Evolutionary conservation across 208 protist species (phyloP), one percentile per base, ranked within the genome.

Genomic region (Tritrichomonas musculus): DNA sequence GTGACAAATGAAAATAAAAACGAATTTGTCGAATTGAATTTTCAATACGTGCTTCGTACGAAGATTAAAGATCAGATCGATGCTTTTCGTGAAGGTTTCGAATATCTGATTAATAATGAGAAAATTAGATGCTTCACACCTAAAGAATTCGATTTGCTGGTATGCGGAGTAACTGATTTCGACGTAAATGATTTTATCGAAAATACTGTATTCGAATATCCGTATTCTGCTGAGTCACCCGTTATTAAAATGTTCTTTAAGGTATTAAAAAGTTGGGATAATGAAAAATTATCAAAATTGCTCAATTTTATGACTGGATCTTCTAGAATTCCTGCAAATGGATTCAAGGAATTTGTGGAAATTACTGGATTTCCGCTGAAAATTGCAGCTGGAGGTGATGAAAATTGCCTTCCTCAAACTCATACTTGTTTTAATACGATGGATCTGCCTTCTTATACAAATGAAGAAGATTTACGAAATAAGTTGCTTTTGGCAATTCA

Each of bases 231-330:
- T 39, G 88, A 96, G 82, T 96, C 44, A 5, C 50, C 4, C 13
- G 4, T 97, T 93, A 97, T 99, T 30, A 96, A 97, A 20, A 99
- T 98, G 98, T 99, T 99, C 96, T 99, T 98, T 98, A 96, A 97
- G 66, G 96, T 96, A 0, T 96, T 99, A 17, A 93, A 96, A 20
- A 94, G 95, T 69, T 97, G 98, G 95, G 88, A 44, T 5, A 36
- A 93, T 64, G 96, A 97, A 94, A 97, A 98, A 92, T 93, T 96
- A 17, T 97, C 98, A 0, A 97, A 97, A 84, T 95, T 99, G 11
- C 95, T 99, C 27, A 98, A 99, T 96, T 99, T 99, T 95, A 97
- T 98, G 9, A 99, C 98, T 0, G 98, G 98, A 69, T 98, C 98
- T 25, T 98, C 97, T 22, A 98, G 98, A 94, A 98, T 99, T 39